These are phyloP conservation scores for Paecilomyces variotii DNA, from an alignment of 2,329 filamentous ascomycete species.

Conservation along the genomic window DNA sequence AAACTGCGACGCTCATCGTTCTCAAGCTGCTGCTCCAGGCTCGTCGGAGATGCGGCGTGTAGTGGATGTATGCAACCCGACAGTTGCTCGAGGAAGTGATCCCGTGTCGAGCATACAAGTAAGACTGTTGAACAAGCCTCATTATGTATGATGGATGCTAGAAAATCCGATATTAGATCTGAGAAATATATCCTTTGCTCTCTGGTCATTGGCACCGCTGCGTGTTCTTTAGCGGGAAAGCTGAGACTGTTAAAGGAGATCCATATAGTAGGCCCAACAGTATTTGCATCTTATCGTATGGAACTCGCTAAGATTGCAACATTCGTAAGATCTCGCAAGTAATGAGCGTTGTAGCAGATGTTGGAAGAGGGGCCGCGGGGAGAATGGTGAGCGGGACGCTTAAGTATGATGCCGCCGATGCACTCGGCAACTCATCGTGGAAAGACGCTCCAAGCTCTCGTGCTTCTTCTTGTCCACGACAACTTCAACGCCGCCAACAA, in stretches of 20 bases:
- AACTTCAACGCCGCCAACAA: conserved; percentile 8
- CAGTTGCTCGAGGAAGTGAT: conserved; percentile 57
- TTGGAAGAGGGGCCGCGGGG: not conserved
- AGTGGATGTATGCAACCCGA: conserved; percentile 37
- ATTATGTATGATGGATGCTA: conserved; percentile 55
- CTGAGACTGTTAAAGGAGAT: not conserved
- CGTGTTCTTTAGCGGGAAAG: conserved; percentile 6
- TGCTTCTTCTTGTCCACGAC: conserved; percentile 14
- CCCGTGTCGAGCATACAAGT: conserved; percentile 60
- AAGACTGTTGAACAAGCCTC: conserved; percentile 55
- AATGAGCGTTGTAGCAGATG: not conserved
- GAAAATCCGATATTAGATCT: conserved; percentile 46
- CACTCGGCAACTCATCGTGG: not conserved
- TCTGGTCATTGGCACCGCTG: conserved; percentile 9
- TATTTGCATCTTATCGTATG: not conserved
- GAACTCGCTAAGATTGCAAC: not conserved
- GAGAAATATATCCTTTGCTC: conserved; percentile 34
- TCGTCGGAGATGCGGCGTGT: not conserved
- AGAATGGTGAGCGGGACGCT: not conserved
- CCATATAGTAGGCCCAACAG: not conserved
- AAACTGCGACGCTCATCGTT: not conserved
- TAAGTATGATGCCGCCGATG: not conserved
- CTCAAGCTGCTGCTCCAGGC: not conserved
- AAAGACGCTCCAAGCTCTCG: conserved; percentile 5
- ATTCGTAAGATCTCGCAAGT: not conserved